Base-by-base conservation (phyloP, 1,139 yeast genomes). In the Casaregolazyma lundiana region DNA sequence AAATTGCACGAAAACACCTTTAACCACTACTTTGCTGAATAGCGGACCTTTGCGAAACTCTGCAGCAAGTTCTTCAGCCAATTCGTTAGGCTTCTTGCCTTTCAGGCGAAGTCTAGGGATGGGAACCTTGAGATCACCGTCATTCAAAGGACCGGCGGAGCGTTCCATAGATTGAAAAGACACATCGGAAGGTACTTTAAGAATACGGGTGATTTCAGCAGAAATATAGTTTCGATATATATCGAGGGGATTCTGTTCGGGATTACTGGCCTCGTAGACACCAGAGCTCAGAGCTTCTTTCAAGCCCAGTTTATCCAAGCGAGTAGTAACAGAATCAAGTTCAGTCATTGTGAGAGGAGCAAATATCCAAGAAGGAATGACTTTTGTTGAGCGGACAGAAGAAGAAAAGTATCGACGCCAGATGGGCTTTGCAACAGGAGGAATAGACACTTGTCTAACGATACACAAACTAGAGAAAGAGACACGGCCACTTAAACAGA, bases 71-170 rank as follows among this genome's bases (percentile, higher is more conserved):
- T 90, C 87, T 44, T 68, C 67, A 24, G 98, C 97, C 59, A 89
- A 74, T 50, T 81, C 88, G 64, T 84, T 84, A 45, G 95, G 94
- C 56, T 85, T 84, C 45, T 80, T 72, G 40, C 95, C 96, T 70
- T 90, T 89, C 57, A 89, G 74, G 70, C 97, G 81, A 63, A 92
- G 77, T 66, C 97, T 81, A 59, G 98, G 98, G 43, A 92, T 76
- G 38, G 99, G 97, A 49, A 92, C 78, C 56, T 90, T 76, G 61
- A 92, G 76, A 66, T 92, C 99, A 61, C 98, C 98, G 64, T 94
- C 85, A 50, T 88, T 97, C 9, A 41, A 32, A 56, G 85, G 69
- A 41, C 90, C 81, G 54, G 78, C 75, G 35, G 97, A 89, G 73
- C 94, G 80, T 68, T 92, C 97, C 61, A 92, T 77, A 40, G 96